phyloP scores from a whole-genome alignment of 192 early-diverging fungal species.

The Backusella tuberculispora region DNA sequence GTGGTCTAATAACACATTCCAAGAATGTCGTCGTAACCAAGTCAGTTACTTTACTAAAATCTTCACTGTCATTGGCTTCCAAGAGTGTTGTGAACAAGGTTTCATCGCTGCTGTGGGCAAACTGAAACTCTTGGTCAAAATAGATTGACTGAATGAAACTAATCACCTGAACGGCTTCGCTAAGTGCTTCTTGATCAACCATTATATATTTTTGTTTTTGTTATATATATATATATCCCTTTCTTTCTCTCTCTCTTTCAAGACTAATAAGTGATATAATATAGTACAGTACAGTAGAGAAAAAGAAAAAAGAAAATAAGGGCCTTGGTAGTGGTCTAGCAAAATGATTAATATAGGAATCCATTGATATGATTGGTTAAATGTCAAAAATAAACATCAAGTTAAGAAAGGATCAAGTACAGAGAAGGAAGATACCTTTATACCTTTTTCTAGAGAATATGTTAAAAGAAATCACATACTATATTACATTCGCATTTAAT shows the following conservation, averaged over 20 bases:
- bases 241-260: too few species aligned
- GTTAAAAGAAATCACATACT: too few species aligned
- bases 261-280: too few species aligned
- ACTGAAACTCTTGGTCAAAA: slow-evolving; percentile 32
- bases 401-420: too few species aligned
- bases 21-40: not conserved
- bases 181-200: not conserved
- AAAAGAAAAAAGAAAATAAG: not conserved
- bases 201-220: not conserved
- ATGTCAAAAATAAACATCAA: not conserved
- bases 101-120: not conserved
- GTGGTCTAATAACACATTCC: slow-evolving; percentile 16
- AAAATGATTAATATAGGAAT: not conserved
- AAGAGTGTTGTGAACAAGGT: not conserved
- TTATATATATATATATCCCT: too few species aligned
- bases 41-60: not conserved
- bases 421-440: too few species aligned
- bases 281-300: not conserved
- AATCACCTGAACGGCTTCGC: slow-evolving; percentile 19
- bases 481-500: too few species aligned
- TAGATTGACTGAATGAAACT: slow-evolving; percentile 30
- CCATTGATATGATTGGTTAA: not conserved
- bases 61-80: not conserved
- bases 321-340: not conserved
- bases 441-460: too few species aligned